A percentile compares a stretch with the other conserved stretches of the same genome.
Evolutionary conservation across 208 protist species (phyloP).

Genomic region (Trypanosoma theileri): DNA sequence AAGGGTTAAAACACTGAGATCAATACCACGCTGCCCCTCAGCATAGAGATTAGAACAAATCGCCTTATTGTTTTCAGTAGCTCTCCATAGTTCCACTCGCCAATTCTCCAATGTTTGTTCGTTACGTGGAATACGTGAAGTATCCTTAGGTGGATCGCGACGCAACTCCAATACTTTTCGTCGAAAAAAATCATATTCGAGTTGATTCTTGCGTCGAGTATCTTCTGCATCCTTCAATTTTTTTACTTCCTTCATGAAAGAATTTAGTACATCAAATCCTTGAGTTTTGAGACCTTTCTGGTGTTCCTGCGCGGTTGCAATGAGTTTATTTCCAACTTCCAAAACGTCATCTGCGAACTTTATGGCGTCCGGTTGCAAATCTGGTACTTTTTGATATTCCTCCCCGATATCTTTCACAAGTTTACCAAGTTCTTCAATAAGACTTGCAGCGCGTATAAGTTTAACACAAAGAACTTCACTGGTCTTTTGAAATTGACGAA

Average conservation of each 20-base stretch:
- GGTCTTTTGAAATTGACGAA: constrained; percentile 45
- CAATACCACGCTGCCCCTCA: constrained; percentile 56
- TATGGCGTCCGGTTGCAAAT: constrained; percentile 49
- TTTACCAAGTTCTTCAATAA: constrained; percentile 73
- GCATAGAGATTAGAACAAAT: constrained; percentile 63
- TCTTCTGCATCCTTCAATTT: constrained; percentile 58
- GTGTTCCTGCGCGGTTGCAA: constrained; percentile 53
- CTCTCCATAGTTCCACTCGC: constrained; percentile 73
- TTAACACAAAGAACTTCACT: constrained; percentile 51
- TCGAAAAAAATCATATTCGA: constrained; percentile 85
- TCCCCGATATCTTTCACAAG: constrained; percentile 72
- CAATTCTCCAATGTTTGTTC: constrained; percentile 73
- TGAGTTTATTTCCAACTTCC: constrained; percentile 49
- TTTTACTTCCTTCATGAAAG: constrained; percentile 43
- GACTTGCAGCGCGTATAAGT: constrained; percentile 46
- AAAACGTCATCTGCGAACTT: constrained; percentile 56
- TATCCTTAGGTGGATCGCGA: constrained; percentile 48
- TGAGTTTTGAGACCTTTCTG: constrained; percentile 61
- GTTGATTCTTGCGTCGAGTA: constrained; percentile 47
- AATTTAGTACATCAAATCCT: constrained; percentile 55
- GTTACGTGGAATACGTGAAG: constrained; percentile 71
- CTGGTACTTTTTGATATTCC: constrained; percentile 61
- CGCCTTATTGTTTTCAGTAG: constrained; percentile 58
- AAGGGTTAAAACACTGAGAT: constrained; percentile 59
- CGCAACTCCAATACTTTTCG: constrained; percentile 68